These are phyloP conservation scores for Trichoderma sp. DNA, from an alignment of 2,329 filamentous ascomycete genomes.

Conservation along the genomic window DNA sequence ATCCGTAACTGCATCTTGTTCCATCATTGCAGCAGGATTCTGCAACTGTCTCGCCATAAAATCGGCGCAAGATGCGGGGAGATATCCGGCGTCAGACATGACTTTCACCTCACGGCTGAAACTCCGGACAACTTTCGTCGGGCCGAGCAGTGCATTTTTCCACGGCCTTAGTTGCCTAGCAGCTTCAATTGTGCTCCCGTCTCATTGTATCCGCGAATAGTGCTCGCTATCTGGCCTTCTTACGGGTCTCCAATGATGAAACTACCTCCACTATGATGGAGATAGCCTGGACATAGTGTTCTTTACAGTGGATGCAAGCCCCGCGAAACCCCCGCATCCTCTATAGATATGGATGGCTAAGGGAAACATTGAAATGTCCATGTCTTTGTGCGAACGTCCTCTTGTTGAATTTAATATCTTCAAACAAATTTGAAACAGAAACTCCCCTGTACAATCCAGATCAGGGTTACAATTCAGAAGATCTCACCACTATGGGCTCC, in stretches of 20 bases:
- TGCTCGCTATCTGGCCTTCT: neutral
- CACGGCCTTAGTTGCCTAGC: neutral
- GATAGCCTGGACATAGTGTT: neutral
- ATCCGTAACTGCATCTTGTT: neutral
- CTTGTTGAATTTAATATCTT: neutral
- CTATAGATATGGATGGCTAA: neutral
- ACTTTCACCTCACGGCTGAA: neutral
- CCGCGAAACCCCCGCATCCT: slow-evolving; percentile 12
- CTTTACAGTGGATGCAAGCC: neutral
- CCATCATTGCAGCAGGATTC: neutral
- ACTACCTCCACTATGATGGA: slow-evolving; percentile 3
- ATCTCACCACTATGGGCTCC: slow-evolving; percentile 28
- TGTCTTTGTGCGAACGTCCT: neutral
- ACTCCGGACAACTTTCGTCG: neutral
- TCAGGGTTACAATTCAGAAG: neutral
- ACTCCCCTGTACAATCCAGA: neutral
- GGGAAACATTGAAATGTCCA: neutral
- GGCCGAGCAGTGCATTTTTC: neutral
- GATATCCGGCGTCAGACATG: slow-evolving; percentile 2
- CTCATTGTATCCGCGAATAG: neutral
- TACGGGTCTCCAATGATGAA: slow-evolving; percentile 7
- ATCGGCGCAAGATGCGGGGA: slow-evolving; percentile 3
- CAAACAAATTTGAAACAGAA: neutral
- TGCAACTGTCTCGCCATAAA: neutral
- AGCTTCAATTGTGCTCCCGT: neutral